Evolutionary conservation across 768 basidiomycete genomes (phyloP), one percentile per base, ranked within the genome.

Genomic region (Porphyrellus cyaneotinctus): DNA sequence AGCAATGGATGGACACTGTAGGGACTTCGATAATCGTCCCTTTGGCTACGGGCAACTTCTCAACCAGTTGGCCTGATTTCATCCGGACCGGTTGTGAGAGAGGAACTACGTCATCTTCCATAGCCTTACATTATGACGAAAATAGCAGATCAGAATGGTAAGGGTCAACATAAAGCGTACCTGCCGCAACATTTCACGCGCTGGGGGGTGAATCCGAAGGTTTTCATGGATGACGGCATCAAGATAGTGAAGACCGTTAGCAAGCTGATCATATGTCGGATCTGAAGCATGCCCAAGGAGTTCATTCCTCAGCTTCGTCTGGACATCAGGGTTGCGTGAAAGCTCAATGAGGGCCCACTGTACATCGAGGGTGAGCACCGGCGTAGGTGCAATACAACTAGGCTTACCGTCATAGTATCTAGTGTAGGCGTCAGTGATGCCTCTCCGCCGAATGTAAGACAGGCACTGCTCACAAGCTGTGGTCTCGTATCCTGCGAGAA

Each of bases 1-100:
- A 76, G 9, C 68, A 65, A 62, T 87, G 85, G 49, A 82, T 69
- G 8, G 71, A 67, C 7, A 64, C 51, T 20, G 84, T 74, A 0
- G 80, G 75, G 4, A 76, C 60, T 8, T 65, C 39, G 15, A 87
- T 55, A 0, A 58, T 42, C 0, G 78, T 78, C 2, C 79, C 83
- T 53, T 77, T 77, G 23, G 73, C 69, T 22, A 86, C 64, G 13
- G 69, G 28, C 36, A 85, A 57, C 18, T 61, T 70, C 15, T 70
- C 64, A 24, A 78, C 65, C 0, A 59, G 50, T 32, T 72, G 60
- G 0, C 82, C 81, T 0, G 75, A 66, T 2, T 68, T 54, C 80
- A 57, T 86, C 83, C 53, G 76, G 69, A 1, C 62, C 53, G 0
- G 80, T 76, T 75, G 81, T 13, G 50, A 6, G 20, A 45, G 7